A percentile compares a stretch with the other conserved stretches of the same genome.
These are phyloP conservation scores for Mortierella claussenii DNA, from an alignment of 192 early-diverging fungal species.

Conservation along the genomic window DNA sequence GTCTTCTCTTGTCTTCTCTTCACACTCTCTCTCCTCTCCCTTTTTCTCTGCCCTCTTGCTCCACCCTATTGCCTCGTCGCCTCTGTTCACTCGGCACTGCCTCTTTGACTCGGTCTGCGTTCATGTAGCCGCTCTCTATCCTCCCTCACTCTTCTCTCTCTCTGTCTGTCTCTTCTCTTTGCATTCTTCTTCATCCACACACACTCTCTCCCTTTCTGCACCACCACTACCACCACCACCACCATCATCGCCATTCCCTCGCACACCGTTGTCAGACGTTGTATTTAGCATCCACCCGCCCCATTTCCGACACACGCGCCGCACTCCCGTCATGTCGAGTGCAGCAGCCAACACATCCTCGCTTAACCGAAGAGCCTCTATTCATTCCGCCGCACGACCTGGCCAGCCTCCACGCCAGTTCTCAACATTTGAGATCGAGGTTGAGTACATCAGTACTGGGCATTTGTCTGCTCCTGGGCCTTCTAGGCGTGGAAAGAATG, in stretches of 20 bases:
- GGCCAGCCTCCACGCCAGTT: constrained; percentile 7
- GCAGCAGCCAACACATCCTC: not conserved
- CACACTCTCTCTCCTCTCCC: not conserved
- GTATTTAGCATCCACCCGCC: not conserved
- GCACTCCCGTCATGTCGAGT: constrained; percentile 9
- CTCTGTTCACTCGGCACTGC: too few species aligned
- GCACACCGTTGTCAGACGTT: not conserved
- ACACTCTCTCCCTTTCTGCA: not conserved
- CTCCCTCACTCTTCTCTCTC: not conserved
- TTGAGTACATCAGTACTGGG: constrained; percentile 46
- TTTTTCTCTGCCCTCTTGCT: not conserved
- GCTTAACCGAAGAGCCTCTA: constrained; percentile 38
- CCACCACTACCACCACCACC: not conserved
- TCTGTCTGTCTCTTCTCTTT: not conserved
- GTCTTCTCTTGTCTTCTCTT: not conserved
- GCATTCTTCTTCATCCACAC: not conserved
- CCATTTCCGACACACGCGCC: too few species aligned
- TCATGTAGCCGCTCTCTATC: too few species aligned
- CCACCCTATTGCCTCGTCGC: too few species aligned
- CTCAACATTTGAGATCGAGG: constrained; percentile 36
- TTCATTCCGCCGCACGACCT: constrained; percentile 11
- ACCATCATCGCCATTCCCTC: not conserved
- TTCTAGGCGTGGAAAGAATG: too few species aligned
- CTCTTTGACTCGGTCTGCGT: too few species aligned
- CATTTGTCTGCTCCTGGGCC: too few species aligned